Base-by-base conservation (phyloP, 768 basidiomycete genomes). In the Russula compacta region DNA sequence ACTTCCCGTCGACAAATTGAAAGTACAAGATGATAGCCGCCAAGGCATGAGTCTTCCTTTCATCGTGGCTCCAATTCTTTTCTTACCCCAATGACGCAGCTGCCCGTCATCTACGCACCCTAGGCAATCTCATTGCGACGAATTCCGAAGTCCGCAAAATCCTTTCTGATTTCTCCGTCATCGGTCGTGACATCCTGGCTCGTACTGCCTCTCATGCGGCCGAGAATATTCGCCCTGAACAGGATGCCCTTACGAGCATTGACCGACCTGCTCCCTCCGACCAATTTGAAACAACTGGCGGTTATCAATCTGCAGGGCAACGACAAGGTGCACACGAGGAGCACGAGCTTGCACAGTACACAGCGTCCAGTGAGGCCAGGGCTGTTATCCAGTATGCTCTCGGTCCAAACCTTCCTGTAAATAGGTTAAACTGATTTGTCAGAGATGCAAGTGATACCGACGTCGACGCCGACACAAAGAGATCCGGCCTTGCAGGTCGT, bases 111-210 rank as follows among this genome's bases (percentile, higher is more conserved):
- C 82, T 98, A 15, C 90, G 94, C 65, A 94, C 93, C 0, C 81
- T 99, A 50, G 78, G 91, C 61, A 82, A 83, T 46, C 86, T 98
- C 68, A 78, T 98, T 68, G 78, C 93, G 64, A 95, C 95, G 70
- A 99, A 99, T 75, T 87, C 89, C 0, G 90, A 95, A 75, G 87
- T 89, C 35, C 87, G 93, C 68, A 95, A 97, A 71, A 84, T 97
- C 33, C 73, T 95, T 55, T 80, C 83, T 2, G 91, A 93, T 72
- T 85, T 89, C 64, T 80, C 83, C 10, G 71, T 86, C 60, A 84
- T 92, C 52, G 89, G 89, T 0, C 86, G 92, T 44, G 92, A 95
- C 71, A 77, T 97, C 56, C 83, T 95, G 63, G 83, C 90, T 4
- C 85, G 81, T 42, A 81, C 81, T 19, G 85, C 89, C 0, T 71